Conservation (phyloP, 2,329 filamentous ascomycete species). For the Byssoonygena ceratinophila region DNA sequence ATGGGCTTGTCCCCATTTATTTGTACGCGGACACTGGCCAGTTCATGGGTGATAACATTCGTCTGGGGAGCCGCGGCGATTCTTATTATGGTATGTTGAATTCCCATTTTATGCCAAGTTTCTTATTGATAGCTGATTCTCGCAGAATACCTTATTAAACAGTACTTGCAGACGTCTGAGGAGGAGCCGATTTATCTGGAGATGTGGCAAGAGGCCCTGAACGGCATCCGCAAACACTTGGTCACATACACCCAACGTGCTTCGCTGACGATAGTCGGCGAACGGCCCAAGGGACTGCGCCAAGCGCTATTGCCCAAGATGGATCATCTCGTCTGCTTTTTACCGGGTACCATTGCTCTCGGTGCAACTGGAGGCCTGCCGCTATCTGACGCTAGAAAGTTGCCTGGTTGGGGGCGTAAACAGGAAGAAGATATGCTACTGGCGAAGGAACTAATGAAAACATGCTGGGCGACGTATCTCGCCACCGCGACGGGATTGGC, state of each 20-base stretch:
- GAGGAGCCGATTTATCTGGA: slow-evolving; percentile 77
- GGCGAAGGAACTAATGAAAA: slow-evolving; percentile 84
- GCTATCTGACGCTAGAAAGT: slow-evolving; percentile 62
- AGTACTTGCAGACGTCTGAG: slow-evolving; percentile 86
- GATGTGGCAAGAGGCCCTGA: slow-evolving; percentile 82
- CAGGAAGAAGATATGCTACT: slow-evolving; percentile 81
- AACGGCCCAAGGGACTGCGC: slow-evolving; percentile 64
- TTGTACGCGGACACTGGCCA: slow-evolving; percentile 67
- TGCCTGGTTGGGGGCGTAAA: slow-evolving; percentile 60
- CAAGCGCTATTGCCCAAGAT: slow-evolving; percentile 70
- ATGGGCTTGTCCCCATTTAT: slow-evolving; percentile 85
- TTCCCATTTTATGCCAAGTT: neutral
- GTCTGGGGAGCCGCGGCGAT: slow-evolving; percentile 85
- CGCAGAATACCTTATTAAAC: slow-evolving; percentile 95
- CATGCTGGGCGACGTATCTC: slow-evolving; percentile 97
- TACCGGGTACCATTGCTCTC: slow-evolving; percentile 89
- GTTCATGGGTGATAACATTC: slow-evolving; percentile 77
- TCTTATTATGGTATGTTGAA: slow-evolving; percentile 71
- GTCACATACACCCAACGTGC: slow-evolving; percentile 75
- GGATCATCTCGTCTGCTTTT: slow-evolving; percentile 96
- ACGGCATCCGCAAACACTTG: slow-evolving; percentile 80
- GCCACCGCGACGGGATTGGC: slow-evolving; percentile 83
- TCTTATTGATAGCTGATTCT: slow-evolving; percentile 12
- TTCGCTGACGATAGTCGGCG: slow-evolving; percentile 78
- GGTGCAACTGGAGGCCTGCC: slow-evolving; percentile 70